phyloP scores from a whole-genome alignment of 2,329 filamentous ascomycete genomes.

The Colletotrichum musicola region DNA sequence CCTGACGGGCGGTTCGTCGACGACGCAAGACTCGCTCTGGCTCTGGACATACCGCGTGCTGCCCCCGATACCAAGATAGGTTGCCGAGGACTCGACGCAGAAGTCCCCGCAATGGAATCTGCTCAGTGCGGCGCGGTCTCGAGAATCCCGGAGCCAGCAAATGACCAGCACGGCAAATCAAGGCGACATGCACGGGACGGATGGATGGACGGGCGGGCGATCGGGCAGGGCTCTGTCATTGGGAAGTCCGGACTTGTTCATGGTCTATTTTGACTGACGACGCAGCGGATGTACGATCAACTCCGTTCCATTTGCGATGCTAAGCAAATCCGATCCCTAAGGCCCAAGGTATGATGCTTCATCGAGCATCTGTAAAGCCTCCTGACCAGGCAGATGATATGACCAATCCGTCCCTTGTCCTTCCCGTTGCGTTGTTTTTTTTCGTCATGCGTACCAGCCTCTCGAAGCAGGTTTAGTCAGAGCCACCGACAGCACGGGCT shows the following conservation, averaged over 20 bases:
- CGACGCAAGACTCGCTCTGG: neutral
- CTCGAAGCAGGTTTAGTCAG: constrained; percentile 53
- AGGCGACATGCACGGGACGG: neutral
- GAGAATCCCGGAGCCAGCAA: neutral
- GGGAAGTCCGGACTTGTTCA: constrained; percentile 37
- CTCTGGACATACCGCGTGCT: neutral
- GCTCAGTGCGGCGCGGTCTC: no score
- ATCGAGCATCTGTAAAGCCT: constrained; percentile 40
- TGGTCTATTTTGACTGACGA: constrained; percentile 38
- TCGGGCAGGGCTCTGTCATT: constrained; percentile 4
- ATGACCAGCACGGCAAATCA: neutral
- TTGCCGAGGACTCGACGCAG: neutral
- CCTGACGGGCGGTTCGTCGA: neutral
- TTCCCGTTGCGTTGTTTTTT: constrained; percentile 32
- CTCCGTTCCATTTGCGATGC: constrained; percentile 40
- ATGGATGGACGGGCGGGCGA: neutral
- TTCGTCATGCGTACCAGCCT: constrained; percentile 37
- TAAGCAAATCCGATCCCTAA: constrained; percentile 41
- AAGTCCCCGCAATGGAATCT: neutral
- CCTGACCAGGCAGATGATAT: constrained; percentile 40
- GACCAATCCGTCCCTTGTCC: constrained; percentile 37
- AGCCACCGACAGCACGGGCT: constrained; percentile 72
- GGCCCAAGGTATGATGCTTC: constrained; percentile 40
- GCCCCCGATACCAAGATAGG: neutral
- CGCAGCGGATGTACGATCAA: constrained; percentile 40